Percentiles rank a stretch among this genome's conserved stretches.
These are phyloP conservation scores for Dissophora ornata DNA, from an alignment of 192 early-diverging fungal genomes.

Conservation along the genomic window DNA sequence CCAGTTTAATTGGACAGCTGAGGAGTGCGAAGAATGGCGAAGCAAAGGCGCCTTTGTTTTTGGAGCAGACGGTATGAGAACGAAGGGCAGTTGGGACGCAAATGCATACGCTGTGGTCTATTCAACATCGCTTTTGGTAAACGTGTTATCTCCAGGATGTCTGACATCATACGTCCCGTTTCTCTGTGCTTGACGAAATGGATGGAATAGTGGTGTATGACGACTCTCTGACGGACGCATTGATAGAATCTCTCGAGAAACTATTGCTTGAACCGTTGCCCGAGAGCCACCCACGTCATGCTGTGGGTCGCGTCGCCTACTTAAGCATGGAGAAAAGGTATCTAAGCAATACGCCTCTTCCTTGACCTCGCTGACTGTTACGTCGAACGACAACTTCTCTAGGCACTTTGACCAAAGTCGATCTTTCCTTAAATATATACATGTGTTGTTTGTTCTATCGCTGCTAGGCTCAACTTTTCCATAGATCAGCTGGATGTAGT, in stretches of 20 bases:
- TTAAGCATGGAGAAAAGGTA: conserved; percentile 49
- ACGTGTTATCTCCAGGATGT: background rate
- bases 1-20: conserved; percentile 13
- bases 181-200: too few species aligned
- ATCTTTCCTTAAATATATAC: too few species aligned
- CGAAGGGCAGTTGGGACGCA: too few species aligned
- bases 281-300: conserved; percentile 16
- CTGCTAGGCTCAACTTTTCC: conserved; percentile 48
- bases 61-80: conserved; percentile 41
- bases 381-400: too few species aligned
- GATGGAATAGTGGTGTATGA: conserved; percentile 49
- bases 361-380: background rate
- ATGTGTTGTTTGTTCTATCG: too few species aligned
- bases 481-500: conserved; percentile 37
- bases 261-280: conserved; percentile 28
- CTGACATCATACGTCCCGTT: background rate
- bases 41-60: conserved; percentile 33
- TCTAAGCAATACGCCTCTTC: background rate
- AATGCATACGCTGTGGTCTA: too few species aligned
- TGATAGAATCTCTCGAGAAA: conserved; percentile 30
- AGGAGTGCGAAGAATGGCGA: conserved; percentile 26
- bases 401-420: too few species aligned
- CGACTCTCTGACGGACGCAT: conserved; percentile 38
- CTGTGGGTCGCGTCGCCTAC: conserved; percentile 26
- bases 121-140: background rate